These are phyloP conservation scores for Claviceps africana DNA, from an alignment of 2,329 filamentous ascomycete species.

Conservation along the genomic window DNA sequence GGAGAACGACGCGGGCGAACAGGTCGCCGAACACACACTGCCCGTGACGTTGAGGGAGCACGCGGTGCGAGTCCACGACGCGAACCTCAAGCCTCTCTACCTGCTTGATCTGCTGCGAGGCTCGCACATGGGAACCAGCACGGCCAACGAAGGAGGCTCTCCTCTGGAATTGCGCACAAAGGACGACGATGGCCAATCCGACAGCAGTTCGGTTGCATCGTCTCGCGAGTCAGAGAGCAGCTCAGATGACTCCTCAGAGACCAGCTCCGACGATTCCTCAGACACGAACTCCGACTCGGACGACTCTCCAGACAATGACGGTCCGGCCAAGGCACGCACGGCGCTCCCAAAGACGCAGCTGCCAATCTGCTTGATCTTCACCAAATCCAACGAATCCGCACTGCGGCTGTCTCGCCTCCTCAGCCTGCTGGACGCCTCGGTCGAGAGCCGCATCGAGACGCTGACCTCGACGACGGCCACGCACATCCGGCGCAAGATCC, in stretches of 20 bases:
- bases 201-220: constrained; percentile 1
- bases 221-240: constrained; percentile 12
- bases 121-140: constrained; percentile 27
- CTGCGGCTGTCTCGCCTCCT: constrained; percentile 76
- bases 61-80: constrained; percentile 54
- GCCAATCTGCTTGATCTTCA: constrained; percentile 62
- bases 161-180: background rate
- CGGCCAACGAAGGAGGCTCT: constrained; percentile 2
- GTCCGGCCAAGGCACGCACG: background rate
- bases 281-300: constrained; percentile 23
- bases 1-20: constrained; percentile 40
- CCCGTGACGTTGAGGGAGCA: constrained; percentile 50
- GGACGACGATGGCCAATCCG: background rate
- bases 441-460: constrained; percentile 47
- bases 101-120: constrained; percentile 62
- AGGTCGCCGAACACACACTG: constrained; percentile 36
- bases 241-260: constrained; percentile 20
- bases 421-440: constrained; percentile 45
- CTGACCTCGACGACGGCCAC: constrained; percentile 70
- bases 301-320: constrained; percentile 2
- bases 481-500: constrained; percentile 50
- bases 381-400: constrained; percentile 77
- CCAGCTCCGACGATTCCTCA: constrained; percentile 18
- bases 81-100: constrained; percentile 66
- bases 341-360: constrained; percentile 10